Evolutionary conservation across 1,139 yeast genomes (phyloP).

Genomic region (Taphrina betulina): DNA sequence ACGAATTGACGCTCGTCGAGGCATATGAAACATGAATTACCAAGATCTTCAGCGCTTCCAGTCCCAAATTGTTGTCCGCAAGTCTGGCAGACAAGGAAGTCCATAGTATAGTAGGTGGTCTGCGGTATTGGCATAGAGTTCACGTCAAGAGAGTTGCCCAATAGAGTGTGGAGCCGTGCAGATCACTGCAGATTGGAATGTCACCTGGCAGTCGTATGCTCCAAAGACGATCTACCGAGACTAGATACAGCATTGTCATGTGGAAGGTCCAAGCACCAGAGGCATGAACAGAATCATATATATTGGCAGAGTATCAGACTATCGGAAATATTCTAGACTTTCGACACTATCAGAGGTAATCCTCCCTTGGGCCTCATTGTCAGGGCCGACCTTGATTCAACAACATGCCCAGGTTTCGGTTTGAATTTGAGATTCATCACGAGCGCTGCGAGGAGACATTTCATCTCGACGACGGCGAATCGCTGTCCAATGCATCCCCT

Average conservation of each 20-base stretch:
- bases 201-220: too few species aligned
- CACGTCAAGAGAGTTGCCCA: too few species aligned
- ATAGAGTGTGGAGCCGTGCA: too few species aligned
- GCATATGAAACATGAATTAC: neutral
- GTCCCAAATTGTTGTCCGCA: neutral
- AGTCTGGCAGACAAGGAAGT: neutral
- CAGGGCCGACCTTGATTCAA: constrained; percentile 27
- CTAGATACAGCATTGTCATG: too few species aligned
- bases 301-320: too few species aligned
- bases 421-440: constrained; percentile 35
- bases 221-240: too few species aligned
- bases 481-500: constrained; percentile 37
- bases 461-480: constrained; percentile 37
- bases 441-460: constrained; percentile 34
- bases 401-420: constrained; percentile 31
- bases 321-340: too few species aligned
- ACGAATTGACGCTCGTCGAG: neutral
- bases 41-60: neutral
- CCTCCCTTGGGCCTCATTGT: constrained; percentile 36
- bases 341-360: constrained; percentile 33
- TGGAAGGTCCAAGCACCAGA: too few species aligned
- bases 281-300: too few species aligned
- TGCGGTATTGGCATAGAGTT: too few species aligned
- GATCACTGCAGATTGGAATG: too few species aligned
- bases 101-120: too few species aligned